Evolutionary conservation across 257 asterid species (phyloP).

Genomic region (Lithospermum erythrorhizon): DNA sequence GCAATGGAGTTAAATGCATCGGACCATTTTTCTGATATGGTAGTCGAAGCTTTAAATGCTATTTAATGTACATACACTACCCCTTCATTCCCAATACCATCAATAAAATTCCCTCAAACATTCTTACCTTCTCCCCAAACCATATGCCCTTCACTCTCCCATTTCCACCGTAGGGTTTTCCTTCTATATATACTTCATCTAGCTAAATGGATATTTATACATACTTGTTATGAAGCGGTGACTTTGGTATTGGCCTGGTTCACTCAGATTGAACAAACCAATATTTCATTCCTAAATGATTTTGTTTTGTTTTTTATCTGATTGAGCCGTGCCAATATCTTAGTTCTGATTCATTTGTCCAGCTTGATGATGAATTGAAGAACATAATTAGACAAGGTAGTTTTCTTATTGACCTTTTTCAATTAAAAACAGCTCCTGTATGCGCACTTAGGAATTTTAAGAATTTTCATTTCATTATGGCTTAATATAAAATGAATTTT

Average conservation of each 20-base stretch:
- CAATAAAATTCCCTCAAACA: constrained; percentile 25
- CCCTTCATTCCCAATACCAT: constrained; percentile 4
- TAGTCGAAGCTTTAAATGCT: constrained; percentile 32
- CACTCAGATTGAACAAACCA: constrained; percentile 22
- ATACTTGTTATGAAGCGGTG: constrained; percentile 13
- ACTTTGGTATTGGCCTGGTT: constrained; percentile 42
- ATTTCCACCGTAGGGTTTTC: not conserved
- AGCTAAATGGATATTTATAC: not conserved
- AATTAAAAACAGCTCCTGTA: too few species aligned
- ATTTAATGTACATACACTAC: not conserved
- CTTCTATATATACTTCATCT: not conserved
- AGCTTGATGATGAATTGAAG: not conserved
- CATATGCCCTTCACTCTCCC: not conserved
- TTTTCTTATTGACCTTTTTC: too few species aligned
- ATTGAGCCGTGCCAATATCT: constrained; percentile 55
- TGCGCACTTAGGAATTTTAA: too few species aligned
- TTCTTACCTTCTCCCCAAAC: not conserved
- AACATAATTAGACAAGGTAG: not conserved
- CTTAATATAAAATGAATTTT: too few species aligned
- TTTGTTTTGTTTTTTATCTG: constrained; percentile 6
- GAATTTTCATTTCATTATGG: too few species aligned
- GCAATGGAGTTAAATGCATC: constrained; percentile 30
- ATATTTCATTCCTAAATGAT: not conserved
- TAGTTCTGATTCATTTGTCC: constrained; percentile 25
- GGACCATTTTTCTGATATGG: constrained; percentile 31